Conservation (phyloP, 352 stramenopile genomes). For the Phytopythium kandeliae region DNA sequence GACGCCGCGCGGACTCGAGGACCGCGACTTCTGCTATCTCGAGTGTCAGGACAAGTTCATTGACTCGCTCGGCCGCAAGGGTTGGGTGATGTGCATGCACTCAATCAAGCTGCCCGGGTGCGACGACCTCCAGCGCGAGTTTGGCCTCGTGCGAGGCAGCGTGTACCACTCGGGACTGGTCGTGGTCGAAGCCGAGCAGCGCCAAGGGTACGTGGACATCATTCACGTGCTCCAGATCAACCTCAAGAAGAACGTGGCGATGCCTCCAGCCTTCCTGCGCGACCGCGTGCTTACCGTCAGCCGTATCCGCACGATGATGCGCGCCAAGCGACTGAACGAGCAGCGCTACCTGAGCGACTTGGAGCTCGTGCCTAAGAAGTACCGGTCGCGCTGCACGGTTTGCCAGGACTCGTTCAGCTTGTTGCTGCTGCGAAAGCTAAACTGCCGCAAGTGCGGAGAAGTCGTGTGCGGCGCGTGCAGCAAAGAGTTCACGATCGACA, state of each 20-base stretch:
- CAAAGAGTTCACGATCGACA: conserved; percentile 75
- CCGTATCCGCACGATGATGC: conserved; percentile 57
- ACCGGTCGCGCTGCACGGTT: conserved; percentile 61
- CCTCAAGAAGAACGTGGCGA: conserved; percentile 59
- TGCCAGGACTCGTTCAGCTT: conserved; percentile 84
- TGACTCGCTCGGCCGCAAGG: conserved; percentile 68
- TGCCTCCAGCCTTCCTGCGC: conserved; percentile 38
- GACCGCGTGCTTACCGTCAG: conserved; percentile 38
- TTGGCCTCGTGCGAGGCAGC: conserved; percentile 68
- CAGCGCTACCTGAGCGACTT: conserved; percentile 76
- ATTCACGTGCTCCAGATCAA: conserved; percentile 83
- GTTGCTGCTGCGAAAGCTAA: conserved; percentile 75
- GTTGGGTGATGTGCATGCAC: conserved; percentile 80
- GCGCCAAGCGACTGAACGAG: conserved; percentile 70
- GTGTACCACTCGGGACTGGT: conserved; percentile 85
- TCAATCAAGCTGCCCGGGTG: conserved; percentile 78
- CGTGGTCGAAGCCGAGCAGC: conserved; percentile 75
- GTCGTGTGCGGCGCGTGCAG: conserved; percentile 83
- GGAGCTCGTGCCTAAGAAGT: conserved; percentile 80
- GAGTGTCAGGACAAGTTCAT: conserved; percentile 88
- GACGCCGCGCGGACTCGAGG: conserved; percentile 45
- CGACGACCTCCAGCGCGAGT: conserved; percentile 69
- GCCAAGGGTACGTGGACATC: conserved; percentile 66
- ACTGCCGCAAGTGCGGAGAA: conserved; percentile 84
- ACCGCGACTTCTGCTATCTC: conserved; percentile 74